Evolutionary conservation across 768 basidiomycete species (phyloP), one percentile per base, ranked within the genome.

Genomic region (Serendipita sp.): DNA sequence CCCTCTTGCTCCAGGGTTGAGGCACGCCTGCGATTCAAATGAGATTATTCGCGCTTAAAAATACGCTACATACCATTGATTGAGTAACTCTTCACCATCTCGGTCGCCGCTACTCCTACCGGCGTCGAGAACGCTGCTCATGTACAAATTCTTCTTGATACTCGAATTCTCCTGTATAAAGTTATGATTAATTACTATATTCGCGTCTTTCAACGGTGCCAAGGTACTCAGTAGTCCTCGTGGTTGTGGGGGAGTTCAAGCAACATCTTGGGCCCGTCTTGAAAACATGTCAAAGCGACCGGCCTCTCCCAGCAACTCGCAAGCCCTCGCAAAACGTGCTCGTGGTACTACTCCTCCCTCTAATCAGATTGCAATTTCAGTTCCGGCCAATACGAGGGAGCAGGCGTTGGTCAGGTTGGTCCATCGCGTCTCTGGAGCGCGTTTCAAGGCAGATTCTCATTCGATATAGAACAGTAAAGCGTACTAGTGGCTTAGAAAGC

Each of bases 401-500:
- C 89, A 89, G 72, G 89, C 85, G 24, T 82, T 93, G 63, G 79
- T 95, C 67, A 81, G 93, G 56, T 60, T n/a, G 28, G 56, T 51
- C n/a, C 30, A 5, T 8, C 48, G n/a, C 48, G 48, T 18, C 41
- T 5, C 13, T 41, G 30, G 30, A 51, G 30, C n/a, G 48, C 48
- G n/a, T 18, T 51, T 18, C 8, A n/a, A 51, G 48, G 5, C 48
- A 51, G n/a, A 5, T 51, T 18, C n/a, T 51, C 32, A n/a, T 34
- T 37, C 56, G 16, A 11, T 60, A 30, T 37, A 60, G 56, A 68
- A 87, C 83, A 28, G 83, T 98, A 32, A 88, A 90, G 73, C 81
- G 96, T 53, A 99, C 96, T n/a, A 92, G 89, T 75, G 86, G 82
- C 69, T 80, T 98, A 45, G 87, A 92, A 69, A 92, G 93, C 47